Evolutionary conservation across 2,329 filamentous ascomycete species (phyloP), one percentile per base, ranked within the genome.

Genomic region (Exophiala bonariae): DNA sequence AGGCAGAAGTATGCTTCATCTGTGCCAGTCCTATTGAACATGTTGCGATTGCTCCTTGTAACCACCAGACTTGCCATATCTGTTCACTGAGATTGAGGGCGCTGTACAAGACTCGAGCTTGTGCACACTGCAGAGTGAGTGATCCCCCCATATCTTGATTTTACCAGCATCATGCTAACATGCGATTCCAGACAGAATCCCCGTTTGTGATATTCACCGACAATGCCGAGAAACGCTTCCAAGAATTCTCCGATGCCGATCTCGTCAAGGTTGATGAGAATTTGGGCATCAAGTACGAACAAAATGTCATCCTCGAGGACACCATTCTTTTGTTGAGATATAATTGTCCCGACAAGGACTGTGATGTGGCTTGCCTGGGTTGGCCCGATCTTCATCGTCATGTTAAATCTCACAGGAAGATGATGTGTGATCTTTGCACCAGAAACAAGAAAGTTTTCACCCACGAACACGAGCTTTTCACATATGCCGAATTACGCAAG

Each of bases 381-480:
- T 90, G 86, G 86, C 85, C 85, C 13, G 85, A 89, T 61, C 69
- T 91, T 46, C 85, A 90, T 65, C 77, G 83, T 33, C 87, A 99
- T 74, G 92, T 96, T 47, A 87, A 86, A 63, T 81, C 76, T 42
- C 93, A 99, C 72, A 78, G 85, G 55, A 95, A 92, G 71, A 85
- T 87, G 64, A 52, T 48, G 40, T 54, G 87, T 68, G 89, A 96
- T 66, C 76, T 96, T 9, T 96, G 91, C 69, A 87, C 91, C 5
- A 78, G 90, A 50, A 91, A 96, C 74, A 99, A 99, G 71, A 96
- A 96, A 64, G 90, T 96, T 26, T 99, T 99, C 61, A 96, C 93
- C 1, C 93, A 99, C 69, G 93, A 99, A 69, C 93, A 99, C 65
- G 89, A 95, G 54, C 78, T 99, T 1, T 97, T 96, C 66, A 86